Evolutionary conservation across 2,329 filamentous ascomycete genomes (phyloP).

Genomic region (Dactylellina haptotyla): DNA sequence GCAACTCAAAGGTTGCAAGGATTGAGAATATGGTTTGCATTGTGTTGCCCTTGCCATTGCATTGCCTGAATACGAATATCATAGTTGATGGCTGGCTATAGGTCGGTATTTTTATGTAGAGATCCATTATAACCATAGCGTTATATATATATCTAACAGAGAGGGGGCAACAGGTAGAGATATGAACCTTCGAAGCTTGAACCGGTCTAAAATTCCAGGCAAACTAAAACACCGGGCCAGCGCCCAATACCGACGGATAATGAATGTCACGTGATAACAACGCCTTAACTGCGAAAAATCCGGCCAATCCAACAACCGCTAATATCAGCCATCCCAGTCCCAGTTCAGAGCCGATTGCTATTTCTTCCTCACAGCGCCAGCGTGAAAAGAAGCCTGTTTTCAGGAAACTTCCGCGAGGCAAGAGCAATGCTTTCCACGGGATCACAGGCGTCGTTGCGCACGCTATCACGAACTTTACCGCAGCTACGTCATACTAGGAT

Average conservation of each 20-base stretch:
- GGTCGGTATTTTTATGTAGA: no score
- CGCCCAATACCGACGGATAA: not conserved
- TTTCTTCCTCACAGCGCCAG: not conserved
- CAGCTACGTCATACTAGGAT: constrained; percentile 17
- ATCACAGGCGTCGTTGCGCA: constrained; percentile 33
- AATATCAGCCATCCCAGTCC: constrained; percentile 11
- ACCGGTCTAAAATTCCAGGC: no score
- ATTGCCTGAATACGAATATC: no score
- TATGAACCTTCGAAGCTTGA: no score
- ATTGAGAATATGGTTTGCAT: no score
- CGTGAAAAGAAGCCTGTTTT: constrained; percentile 5
- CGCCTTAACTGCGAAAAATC: constrained; percentile 20
- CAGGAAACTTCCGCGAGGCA: constrained; percentile 4
- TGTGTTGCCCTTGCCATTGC: no score
- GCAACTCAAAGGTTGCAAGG: no score
- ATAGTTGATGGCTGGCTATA: no score
- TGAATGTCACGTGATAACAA: constrained; percentile 32
- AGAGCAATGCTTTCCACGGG: constrained; percentile 37
- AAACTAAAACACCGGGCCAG: constrained; percentile 32
- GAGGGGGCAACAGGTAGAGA: not conserved
- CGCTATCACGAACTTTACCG: constrained; percentile 23
- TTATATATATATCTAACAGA: not conserved
- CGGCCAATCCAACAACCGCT: constrained; percentile 27
- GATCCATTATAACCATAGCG: no score
- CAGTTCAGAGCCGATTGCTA: constrained; percentile 2